A percentile compares a stretch with the other conserved stretches of the same genome.
Evolutionary conservation across 2,329 filamentous ascomycete genomes (phyloP).

Genomic region (Ophiostoma novo-ulmi): DNA sequence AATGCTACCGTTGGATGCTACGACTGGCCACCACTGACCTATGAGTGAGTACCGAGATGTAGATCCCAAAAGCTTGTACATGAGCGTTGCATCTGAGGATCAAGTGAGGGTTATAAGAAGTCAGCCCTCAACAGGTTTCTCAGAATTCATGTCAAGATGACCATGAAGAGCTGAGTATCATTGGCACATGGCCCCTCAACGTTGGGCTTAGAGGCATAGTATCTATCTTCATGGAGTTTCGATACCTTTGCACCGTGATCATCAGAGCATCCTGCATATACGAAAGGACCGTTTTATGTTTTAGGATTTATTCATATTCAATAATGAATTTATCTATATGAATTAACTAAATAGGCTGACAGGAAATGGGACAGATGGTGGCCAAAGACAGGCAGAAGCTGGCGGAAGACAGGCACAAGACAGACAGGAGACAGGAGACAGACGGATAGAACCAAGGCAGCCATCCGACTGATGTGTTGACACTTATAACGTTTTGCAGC

Average conservation of each 20-base stretch:
- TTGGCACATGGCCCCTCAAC: neutral
- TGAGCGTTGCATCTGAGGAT: neutral
- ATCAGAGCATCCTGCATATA: constrained; percentile 7
- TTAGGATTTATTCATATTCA: neutral
- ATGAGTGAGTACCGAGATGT: neutral
- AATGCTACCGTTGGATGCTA: neutral
- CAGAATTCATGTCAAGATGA: neutral
- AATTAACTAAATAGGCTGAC: neutral
- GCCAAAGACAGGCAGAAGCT: neutral
- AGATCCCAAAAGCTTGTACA: neutral
- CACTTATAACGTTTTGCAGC: neutral
- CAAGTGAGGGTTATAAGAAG: neutral
- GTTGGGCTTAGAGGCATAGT: neutral
- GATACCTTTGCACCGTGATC: neutral
- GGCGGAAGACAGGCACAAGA: neutral
- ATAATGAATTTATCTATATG: neutral
- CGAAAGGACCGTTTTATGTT: neutral
- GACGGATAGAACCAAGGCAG: neutral
- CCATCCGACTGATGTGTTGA: neutral
- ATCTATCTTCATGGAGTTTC: neutral
- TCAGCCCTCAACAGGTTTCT: constrained; percentile 3
- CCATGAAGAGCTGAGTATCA: neutral
- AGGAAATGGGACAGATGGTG: neutral
- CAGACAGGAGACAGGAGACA: neutral
- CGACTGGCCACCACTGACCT: neutral